Evolutionary conservation across 2,329 filamentous ascomycete genomes (phyloP), one percentile per base, ranked within the genome.

Genomic region (Ceratocystis cubensis): DNA sequence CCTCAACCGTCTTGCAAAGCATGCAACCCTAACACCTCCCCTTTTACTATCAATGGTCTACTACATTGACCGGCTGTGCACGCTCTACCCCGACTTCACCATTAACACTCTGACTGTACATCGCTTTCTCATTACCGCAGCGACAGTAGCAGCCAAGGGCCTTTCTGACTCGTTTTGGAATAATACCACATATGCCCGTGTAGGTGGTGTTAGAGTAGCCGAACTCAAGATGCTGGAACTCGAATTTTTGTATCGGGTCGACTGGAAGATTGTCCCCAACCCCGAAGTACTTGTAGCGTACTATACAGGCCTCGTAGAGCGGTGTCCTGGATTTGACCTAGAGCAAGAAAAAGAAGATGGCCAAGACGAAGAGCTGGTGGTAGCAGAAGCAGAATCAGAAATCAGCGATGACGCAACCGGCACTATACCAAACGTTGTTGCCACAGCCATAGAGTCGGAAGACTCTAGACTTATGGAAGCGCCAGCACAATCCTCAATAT

Each of bases 41-140:
- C 88, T 99, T 63, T 81, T 99, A n/a, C 84, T 99, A 45, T 94
- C 92, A 71, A 97, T 99, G 91, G 94, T 99, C 67, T 99, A 95
- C 74, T 99, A 97, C 73, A 97, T 99, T 72, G 94, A 99, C 77
- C 87, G 91, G 41, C 82, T 99, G 25, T 99, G 93, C 76, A 87
- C 89, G 10, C 80, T 96, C 68, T 99, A 96, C 74, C 88, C 90
- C 2, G 89, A 93, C 61, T 99, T 99, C 75, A 96, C 92, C 33
- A 95, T 99, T 71, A 96, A 92, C 74, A 96, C 91, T 61, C 81
- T 99, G 22, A 99, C 94, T 0, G 93, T 99, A 2, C 94, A 99
- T 77, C 91, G 94, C 7, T 99, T 97, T 73, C 82, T 99, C 8
- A 99, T 99, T 71, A 94, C 93, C 1, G 91, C 92, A 22, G 93